Evolutionary conservation across 2,329 filamentous ascomycete species (phyloP).

Genomic region (Apiospora marii): DNA sequence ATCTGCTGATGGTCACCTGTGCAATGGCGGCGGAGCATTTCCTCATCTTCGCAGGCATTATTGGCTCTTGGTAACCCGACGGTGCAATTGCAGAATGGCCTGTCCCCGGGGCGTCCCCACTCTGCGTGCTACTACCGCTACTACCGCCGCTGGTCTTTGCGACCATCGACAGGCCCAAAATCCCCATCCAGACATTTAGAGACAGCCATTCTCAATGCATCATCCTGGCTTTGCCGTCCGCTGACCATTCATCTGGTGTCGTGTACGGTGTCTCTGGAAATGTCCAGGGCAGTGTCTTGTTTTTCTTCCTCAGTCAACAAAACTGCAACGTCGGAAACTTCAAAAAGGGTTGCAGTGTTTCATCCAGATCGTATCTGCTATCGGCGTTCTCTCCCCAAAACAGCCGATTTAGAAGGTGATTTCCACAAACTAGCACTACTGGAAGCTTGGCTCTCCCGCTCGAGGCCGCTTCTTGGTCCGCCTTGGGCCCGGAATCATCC

Average conservation of each 20-base stretch:
- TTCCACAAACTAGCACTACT: conserved; percentile 16
- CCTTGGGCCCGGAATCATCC: neutral
- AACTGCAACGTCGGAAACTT: conserved; percentile 5
- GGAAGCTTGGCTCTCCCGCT: conserved; percentile 13
- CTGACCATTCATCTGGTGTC: neutral
- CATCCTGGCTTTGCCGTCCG: neutral
- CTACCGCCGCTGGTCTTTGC: neutral
- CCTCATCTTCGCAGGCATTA: conserved; percentile 8
- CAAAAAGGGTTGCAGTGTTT: conserved; percentile 5
- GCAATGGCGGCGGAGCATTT: conserved; percentile 4
- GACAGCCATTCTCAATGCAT: neutral
- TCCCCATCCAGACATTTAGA: neutral
- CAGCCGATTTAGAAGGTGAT: neutral
- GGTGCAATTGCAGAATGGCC: conserved; percentile 15
- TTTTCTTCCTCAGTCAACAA: neutral
- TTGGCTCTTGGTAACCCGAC: conserved; percentile 14
- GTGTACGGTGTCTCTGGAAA: neutral
- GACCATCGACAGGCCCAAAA: neutral
- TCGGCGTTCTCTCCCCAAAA: neutral
- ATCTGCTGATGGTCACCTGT: conserved; percentile 14
- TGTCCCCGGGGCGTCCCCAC: neutral
- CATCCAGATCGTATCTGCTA: conserved; percentile 2
- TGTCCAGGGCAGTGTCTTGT: neutral
- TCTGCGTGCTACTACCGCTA: neutral
- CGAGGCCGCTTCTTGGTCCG: neutral